Base-by-base conservation (phyloP, 768 basidiomycete genomes). In the Podaxis sp. region DNA sequence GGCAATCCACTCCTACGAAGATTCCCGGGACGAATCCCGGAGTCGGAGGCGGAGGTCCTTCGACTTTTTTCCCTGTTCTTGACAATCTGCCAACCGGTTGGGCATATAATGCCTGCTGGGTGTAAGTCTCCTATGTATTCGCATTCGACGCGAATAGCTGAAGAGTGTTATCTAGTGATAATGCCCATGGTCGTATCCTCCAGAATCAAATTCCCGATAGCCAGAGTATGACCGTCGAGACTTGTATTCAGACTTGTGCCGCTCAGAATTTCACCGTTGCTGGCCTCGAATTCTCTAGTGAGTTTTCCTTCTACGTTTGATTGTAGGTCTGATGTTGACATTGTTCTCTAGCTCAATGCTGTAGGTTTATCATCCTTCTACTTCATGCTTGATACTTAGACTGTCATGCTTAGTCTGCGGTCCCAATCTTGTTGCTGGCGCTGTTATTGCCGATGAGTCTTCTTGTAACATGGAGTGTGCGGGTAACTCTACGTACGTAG, bases 391-490 rank as follows among this genome's bases (percentile, higher is more conserved):
- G 7, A 50, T 10, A 12, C 22, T 50, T n/a, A 50, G 6, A 20
- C 3, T 5, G 22, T 22, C 11, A 20, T 22, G 48, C 56, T 17
- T 64, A 90, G 89, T 86, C 75, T 95, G 93, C 66, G 91, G 90
- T 2, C 80, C 91, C 69, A 74, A 77, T 11, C 75, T 93, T 52
- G 76, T 86, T 12, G 79, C 83, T 36, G 88, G 87, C 13, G 91
- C 89, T 1, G 83, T 80, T 1, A 53, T 68, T 13, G 82, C 81
- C 0, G 64, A 76, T 1, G 80, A 82, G 1, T 72, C 76, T 2
- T 80, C 80, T 38, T 96, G 94, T 70, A 84, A 82, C 70, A 91
- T 89, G 88, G 80, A 78, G 0, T 96, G 94, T 65, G 81, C 81
- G 17, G 93, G 91, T 24, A 87, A 86, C 62, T 41, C 84, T 11